Percentiles rank a stretch among this genome's conserved stretches.
These are phyloP conservation scores for Loxodes magnus DNA, from an alignment of 73 alveolate species.

Conservation along the genomic window DNA sequence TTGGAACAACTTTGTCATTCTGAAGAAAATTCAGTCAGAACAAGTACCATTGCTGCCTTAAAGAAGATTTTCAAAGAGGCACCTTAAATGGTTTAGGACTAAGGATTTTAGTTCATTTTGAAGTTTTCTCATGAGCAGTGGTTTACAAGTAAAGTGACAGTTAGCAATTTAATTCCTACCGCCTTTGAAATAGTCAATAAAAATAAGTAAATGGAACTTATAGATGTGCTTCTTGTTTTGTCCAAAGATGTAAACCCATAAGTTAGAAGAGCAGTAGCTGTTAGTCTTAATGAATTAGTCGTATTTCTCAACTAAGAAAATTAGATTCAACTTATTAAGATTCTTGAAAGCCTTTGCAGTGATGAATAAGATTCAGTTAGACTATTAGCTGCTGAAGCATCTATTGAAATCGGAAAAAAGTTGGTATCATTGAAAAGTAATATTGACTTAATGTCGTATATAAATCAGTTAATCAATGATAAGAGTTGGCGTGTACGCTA, in stretches of 20 bases:
- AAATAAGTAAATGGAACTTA: slow-evolving; percentile 29
- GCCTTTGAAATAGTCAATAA: slow-evolving; percentile 40
- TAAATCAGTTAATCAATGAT: slow-evolving; percentile 42
- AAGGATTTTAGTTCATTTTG: too few relatives aligned
- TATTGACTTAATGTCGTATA: slow-evolving; percentile 32
- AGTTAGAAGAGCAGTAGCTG: too few relatives aligned
- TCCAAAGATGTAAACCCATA: too few relatives aligned
- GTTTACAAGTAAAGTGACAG: slow-evolving; percentile 49
- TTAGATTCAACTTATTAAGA: neutral
- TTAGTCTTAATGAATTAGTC: too few relatives aligned
- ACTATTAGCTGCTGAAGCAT: too few relatives aligned
- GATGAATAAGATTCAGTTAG: too few relatives aligned
- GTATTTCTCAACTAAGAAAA: too few relatives aligned
- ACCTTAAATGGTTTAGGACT: too few relatives aligned
- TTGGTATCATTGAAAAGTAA: slow-evolving; percentile 1
- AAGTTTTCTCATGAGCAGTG: slow-evolving; percentile 60
- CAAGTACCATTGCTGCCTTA: slow-evolving; percentile 45
- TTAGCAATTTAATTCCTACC: slow-evolving; percentile 47
- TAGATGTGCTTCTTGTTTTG: slow-evolving; percentile 8
- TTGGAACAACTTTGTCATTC: slow-evolving; percentile 62
- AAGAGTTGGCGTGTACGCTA: slow-evolving; percentile 59
- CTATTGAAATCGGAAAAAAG: too few relatives aligned
- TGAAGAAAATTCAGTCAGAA: slow-evolving; percentile 73
- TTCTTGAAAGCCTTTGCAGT: too few relatives aligned
- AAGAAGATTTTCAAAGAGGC: slow-evolving; percentile 1